These are phyloP conservation scores for Telopea speciosissima DNA, from an alignment of 177 flowering plant species.

Conservation along the genomic window DNA sequence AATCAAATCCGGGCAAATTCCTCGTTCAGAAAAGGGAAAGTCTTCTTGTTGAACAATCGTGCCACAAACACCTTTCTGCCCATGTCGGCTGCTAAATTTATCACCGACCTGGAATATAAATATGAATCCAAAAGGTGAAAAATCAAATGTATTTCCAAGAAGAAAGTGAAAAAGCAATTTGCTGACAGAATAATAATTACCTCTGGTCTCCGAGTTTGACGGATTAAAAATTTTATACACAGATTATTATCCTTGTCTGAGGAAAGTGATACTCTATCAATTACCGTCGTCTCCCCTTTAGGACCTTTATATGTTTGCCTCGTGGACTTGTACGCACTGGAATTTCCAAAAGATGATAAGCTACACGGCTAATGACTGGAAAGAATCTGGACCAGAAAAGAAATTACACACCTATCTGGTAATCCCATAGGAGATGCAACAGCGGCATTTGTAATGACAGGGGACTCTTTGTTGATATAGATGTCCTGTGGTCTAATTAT, in stretches of 20 bases:
- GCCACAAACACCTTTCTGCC: conserved; percentile 99
- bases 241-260: conserved; percentile 44
- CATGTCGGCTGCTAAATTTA: conserved; percentile 98
- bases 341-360: conserved; percentile 7
- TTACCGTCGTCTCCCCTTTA: conserved; percentile 69
- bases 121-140: not conserved
- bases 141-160: not conserved
- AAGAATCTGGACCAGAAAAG: not conserved
- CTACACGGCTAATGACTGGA: not conserved
- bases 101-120: conserved; percentile 59
- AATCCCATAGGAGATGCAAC: conserved; percentile 20
- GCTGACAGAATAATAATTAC: conserved; percentile 18
- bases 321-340: conserved; percentile 46
- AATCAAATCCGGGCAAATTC: conserved; percentile 94
- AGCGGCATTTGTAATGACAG: conserved; percentile 28
- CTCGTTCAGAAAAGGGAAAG: conserved; percentile 92
- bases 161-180: not conserved
- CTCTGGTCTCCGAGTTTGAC: conserved; percentile 96
- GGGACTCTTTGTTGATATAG: conserved; percentile 58
- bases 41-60: conserved; percentile 92
- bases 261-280: conserved; percentile 74
- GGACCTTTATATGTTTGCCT: conserved; percentile 50
- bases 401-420: conserved; percentile 40
- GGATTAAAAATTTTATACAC: conserved; percentile 60
- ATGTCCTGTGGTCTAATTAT: conserved; percentile 59